Evolutionary conservation across 805 yeast species (phyloP), one percentile per base, ranked within the genome.

Genomic region (Pichia scutulata): DNA sequence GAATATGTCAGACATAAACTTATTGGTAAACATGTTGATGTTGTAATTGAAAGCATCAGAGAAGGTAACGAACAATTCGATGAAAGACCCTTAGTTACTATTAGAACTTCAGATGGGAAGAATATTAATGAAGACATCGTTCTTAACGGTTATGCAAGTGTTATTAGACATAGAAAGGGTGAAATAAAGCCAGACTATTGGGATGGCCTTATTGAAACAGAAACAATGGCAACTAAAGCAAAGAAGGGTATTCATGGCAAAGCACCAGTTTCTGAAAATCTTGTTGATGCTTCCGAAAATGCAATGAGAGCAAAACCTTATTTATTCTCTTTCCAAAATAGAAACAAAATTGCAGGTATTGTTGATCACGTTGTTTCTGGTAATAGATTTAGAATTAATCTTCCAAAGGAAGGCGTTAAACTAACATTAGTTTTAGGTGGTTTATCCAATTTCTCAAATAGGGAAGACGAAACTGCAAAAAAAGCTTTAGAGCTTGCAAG

Each of bases 241-340:
- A 78, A 82, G 56, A 70, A 70, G 43, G 96, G 96, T 21, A 71
- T 89, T 41, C 81, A 76, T 61, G 74, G 77, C 25, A 80, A 81
- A 60, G 74, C 77, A 47, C 79, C 80, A 16, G 78, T 78, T 16
- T 68, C 78, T 21, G 81, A 80, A 39, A 75, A 88, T 57, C 66
- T 80, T 30, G 85, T 86, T 33, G 92, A 89, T 63, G 95, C 95
- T 6, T 83, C 92, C 21, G 95, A 86, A 63, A 78, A 76, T 57
- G 72, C 76, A 7, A 70, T 81, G 41, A 80, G 87, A 60, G 89
- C 96, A 33, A 81, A 81, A 54, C 81, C 90, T 7, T 86, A 82
- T 60, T 72, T 86, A 59, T 76, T 84, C 52, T 80, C 88, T 2
- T 77, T 88, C 57, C 79, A 77, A 61, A 79, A 83, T 56, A 82